Evolutionary conservation across 2,329 filamentous ascomycete genomes (phyloP).

Genomic region (Monilinia aucupariae): DNA sequence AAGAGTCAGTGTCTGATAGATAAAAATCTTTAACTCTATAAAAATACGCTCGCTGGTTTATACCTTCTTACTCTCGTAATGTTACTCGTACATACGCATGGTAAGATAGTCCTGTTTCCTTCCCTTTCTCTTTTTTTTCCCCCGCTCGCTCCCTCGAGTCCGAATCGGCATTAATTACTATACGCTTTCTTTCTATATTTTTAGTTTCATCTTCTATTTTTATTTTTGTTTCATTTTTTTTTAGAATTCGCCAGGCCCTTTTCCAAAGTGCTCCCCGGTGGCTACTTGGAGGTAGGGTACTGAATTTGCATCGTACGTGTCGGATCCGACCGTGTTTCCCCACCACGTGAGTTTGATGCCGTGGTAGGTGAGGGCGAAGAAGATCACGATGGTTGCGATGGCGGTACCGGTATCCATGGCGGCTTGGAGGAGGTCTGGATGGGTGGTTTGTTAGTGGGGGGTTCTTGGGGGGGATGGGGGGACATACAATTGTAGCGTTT

Average conservation of each 20-base stretch:
- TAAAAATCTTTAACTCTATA: no score
- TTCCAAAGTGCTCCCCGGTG: neutral
- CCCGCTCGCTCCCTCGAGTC: no score
- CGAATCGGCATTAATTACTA: no score
- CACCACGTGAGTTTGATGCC: constrained; percentile 39
- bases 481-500: constrained; percentile 38
- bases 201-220: no score
- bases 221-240: no score
- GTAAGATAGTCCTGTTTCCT: no score
- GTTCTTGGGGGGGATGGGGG: constrained; percentile 33
- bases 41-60: no score
- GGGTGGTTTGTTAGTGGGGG: neutral
- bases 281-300: constrained; percentile 7
- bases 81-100: no score
- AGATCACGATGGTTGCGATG: constrained; percentile 48
- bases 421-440: constrained; percentile 42
- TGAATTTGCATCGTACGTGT: neutral
- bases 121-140: no score
- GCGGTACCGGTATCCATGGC: constrained; percentile 47
- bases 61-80: no score
- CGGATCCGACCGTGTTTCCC: constrained; percentile 27
- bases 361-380: constrained; percentile 47
- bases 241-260: neutral
- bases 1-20: no score
- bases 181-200: no score